phyloP scores from a whole-genome alignment of 768 basidiomycete genomes.

The Kwoniella newhampshirensis region DNA sequence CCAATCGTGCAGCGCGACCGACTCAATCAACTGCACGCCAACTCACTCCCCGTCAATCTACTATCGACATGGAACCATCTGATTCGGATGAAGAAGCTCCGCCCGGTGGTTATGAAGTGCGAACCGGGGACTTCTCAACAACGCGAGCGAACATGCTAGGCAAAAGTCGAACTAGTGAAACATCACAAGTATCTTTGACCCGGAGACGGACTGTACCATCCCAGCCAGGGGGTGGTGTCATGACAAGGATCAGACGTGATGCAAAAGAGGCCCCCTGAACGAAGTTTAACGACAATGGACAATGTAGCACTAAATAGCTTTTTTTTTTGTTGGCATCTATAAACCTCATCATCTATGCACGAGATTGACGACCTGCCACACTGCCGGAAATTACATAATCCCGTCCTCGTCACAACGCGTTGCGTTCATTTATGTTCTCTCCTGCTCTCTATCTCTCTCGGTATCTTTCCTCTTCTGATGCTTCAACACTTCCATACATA shows the following conservation, averaged over 20 bases:
- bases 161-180: slow-evolving; percentile 3
- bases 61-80: slow-evolving; percentile 35
- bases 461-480: not conserved
- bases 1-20: slow-evolving; percentile 11
- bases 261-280: slow-evolving; percentile 27
- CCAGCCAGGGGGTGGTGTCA: slow-evolving; percentile 5
- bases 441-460: not conserved
- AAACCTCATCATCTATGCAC: not conserved
- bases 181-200: slow-evolving; percentile 1
- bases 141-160: slow-evolving; percentile 22
- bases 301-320: too few species aligned
- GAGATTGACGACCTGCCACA: slow-evolving; percentile 5
- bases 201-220: slow-evolving; percentile 26
- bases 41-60: too few species aligned
- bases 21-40: slow-evolving; percentile 1
- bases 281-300: too few species aligned
- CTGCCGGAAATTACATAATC: slow-evolving; percentile 10
- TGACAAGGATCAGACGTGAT: slow-evolving; percentile 2
- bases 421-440: slow-evolving; percentile 4
- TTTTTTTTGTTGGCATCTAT: too few species aligned
- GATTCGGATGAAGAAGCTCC: slow-evolving; percentile 47
- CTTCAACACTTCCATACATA: not conserved
- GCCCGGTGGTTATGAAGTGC: slow-evolving; percentile 38
- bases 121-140: slow-evolving; percentile 22
- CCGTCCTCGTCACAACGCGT: slow-evolving; percentile 2